Base-by-base conservation (phyloP, 2,329 filamentous ascomycete genomes). In the Sclerotinia trifoliorum region DNA sequence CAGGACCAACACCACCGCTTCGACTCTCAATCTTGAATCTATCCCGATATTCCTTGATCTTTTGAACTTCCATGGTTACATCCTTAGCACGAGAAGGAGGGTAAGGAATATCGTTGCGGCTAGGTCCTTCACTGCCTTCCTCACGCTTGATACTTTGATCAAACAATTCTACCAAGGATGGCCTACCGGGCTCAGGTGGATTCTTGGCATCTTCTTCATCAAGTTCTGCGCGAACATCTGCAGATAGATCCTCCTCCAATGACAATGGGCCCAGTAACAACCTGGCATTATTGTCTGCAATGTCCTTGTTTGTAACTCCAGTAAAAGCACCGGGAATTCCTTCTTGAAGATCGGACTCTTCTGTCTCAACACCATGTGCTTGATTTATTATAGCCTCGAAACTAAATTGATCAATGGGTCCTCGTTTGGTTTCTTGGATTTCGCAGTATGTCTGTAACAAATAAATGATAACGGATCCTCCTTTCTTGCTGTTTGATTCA, bases 51-150 rank as follows among this genome's bases (percentile, higher is more conserved):
- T 99, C 95, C 72, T 93, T 92, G 13, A 98, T 88, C 77, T 94
- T 95, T 76, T 95, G 92, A 75, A 98, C 93, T 79, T 98, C 95
- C 81, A 97, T 92, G 39, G 92, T 88, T 10, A 99, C 93, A 75
- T 99, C 95, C 70, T 94, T 86, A 3, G 93, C 93, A 24, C 93
- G 87, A 0, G 94, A 96, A 6, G 93, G 91, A 1, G 95, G 95
- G 29, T 96, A 87, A 2, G 95, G 94, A 29, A 98, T 86, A 32
- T 94, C 90, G 21, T 90, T 84, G 55, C 94, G 87, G 60, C 83
- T 89, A 2, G 94, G 94, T 0, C 85, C 92, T 76, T 98, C 95
- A 35, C 90, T 90, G 64, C 90, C 90, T 46, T 97, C 94, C 79
- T 97, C 95, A 35, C 90, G 87, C 81, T 99, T 99, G 58, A 90